Percentiles rank a stretch among this genome's conserved stretches.
These are phyloP conservation scores for Colletotrichum neosansevieriae DNA, from an alignment of 2,329 filamentous ascomycete species.

Conservation along the genomic window DNA sequence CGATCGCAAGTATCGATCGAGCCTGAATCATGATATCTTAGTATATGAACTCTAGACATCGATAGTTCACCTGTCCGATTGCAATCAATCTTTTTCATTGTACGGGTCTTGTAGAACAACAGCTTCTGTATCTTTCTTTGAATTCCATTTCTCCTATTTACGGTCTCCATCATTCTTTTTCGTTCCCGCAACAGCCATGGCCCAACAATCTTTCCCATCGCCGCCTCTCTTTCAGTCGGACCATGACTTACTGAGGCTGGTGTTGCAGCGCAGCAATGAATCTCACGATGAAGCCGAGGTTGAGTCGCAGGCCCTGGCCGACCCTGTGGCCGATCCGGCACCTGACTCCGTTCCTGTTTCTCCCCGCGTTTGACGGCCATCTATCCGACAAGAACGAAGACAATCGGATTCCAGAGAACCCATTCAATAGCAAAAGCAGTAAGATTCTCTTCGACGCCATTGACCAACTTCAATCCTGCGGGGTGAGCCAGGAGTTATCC, in stretches of 20 bases:
- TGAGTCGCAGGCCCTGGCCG: not conserved
- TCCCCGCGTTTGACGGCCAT: not conserved
- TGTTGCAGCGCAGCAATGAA: not conserved
- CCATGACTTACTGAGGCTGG: not conserved
- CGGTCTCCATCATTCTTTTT: too few species aligned
- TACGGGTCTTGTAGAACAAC: too few species aligned
- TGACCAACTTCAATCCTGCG: slow-evolving; percentile 50
- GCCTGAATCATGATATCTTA: too few species aligned
- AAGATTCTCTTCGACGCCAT: slow-evolving; percentile 52
- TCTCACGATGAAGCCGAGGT: not conserved
- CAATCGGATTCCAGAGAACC: slow-evolving; percentile 42
- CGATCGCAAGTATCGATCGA: too few species aligned
- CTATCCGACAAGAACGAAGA: not conserved
- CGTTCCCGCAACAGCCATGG: not conserved
- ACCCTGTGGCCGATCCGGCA: not conserved
- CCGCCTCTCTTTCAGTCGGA: slow-evolving; percentile 6
- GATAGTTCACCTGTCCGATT: too few species aligned
- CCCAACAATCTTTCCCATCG: not conserved
- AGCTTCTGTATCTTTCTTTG: too few species aligned
- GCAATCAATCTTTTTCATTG: too few species aligned
- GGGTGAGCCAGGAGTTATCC: slow-evolving; percentile 46
- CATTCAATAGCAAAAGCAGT: slow-evolving; percentile 51
- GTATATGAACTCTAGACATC: too few species aligned
- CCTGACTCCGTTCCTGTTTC: not conserved
- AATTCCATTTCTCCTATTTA: too few species aligned